These are phyloP conservation scores for Colletotrichum caudatum DNA, from an alignment of 2,329 filamentous ascomycete genomes.

Conservation along the genomic window DNA sequence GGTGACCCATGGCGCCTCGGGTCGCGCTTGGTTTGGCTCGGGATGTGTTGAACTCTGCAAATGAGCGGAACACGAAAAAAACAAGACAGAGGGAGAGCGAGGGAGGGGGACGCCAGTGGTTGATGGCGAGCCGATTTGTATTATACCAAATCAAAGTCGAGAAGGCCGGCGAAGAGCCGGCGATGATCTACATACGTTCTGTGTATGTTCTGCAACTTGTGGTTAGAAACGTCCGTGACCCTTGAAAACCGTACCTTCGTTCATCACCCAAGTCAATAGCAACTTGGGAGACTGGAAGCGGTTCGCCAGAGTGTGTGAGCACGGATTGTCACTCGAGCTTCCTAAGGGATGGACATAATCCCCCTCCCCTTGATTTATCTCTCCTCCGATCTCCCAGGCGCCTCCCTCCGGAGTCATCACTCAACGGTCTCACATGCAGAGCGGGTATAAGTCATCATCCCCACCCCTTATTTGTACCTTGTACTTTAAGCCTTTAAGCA, in stretches of 20 bases:
- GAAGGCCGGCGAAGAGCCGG: conserved; percentile 27
- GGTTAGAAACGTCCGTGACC: neutral
- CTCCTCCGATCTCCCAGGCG: neutral
- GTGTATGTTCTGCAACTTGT: neutral
- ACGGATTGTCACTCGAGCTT: neutral
- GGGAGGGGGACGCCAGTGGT: neutral
- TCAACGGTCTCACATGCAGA: neutral
- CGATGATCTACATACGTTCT: neutral
- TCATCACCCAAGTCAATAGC: neutral
- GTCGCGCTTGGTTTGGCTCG: conserved; percentile 14
- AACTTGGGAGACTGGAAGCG: neutral
- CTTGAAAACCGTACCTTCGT: neutral
- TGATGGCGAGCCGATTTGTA: conserved; percentile 34
- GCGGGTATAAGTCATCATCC: neutral
- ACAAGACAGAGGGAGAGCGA: conserved; percentile 12
- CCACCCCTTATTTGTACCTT: too few relatives aligned
- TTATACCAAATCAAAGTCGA: conserved; percentile 30
- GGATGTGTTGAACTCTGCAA: conserved; percentile 23
- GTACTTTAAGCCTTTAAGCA: neutral
- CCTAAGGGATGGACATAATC: neutral
- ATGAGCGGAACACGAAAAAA: conserved; percentile 6
- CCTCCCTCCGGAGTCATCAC: neutral
- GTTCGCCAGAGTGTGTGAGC: neutral
- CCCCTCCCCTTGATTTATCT: too few relatives aligned
- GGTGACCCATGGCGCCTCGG: conserved; percentile 9